Evolutionary conservation across 1,139 yeast species (phyloP), one percentile per base, ranked within the genome.

Genomic region (Yamadazyma dushanensis): DNA sequence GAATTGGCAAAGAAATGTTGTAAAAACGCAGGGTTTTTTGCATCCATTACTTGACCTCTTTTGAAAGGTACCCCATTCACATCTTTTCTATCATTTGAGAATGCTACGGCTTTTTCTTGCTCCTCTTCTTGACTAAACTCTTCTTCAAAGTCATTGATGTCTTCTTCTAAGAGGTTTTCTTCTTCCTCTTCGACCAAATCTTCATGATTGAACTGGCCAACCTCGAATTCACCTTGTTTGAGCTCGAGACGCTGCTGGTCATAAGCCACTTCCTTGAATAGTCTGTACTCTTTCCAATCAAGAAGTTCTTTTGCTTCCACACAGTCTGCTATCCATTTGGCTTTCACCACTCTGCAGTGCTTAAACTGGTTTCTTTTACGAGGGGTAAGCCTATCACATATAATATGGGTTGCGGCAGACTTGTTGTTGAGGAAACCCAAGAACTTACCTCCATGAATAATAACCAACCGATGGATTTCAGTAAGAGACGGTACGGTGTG

Each of bases 341-440:
- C 96, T 41, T 61, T 73, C 1, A 89, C 95, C 2, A 92, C 95
- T 45, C 76, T 79, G 57, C 77, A 84, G 46, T 81, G 74, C 24
- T 70, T 66, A 53, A 77, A 87, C 56, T 84, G 82, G 3, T 73
- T 57, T 38, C 70, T 66, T 56, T 92, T 90, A 31, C 87, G 68
- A 1, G 94, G 87, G 0, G 97, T 88, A 39, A 90, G 56, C 23
- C 80, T 69, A 37, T 83, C 80, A 18, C 97, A 95, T 2, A 92
- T 63, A 6, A 92, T 83, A 59, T 92, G 97, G 0, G 97, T 86
- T 1, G 83, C 94, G 9, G 76, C 70, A 4, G 83, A 72, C 51
- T 89, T 89, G 17, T 83, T 80, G 5, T 77, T 68, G 31, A 90
- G 57, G 57, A 77, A 81, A 43, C 83, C 82, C 17, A 84, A 56